phyloP scores from a whole-genome alignment of 73 alveolate species.

The Paramecium sexaurelia region DNA sequence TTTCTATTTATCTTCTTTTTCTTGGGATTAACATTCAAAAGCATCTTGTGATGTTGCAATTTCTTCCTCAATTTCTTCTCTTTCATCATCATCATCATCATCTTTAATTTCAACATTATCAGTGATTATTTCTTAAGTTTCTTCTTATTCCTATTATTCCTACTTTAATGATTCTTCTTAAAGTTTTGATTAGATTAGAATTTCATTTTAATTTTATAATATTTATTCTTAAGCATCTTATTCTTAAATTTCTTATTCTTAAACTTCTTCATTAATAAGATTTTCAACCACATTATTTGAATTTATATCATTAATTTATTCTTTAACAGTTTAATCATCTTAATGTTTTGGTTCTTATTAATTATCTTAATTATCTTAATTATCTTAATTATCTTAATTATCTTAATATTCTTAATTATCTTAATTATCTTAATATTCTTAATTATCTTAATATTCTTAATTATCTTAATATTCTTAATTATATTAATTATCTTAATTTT shows the following conservation, averaged over 20 bases:
- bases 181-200: neutral
- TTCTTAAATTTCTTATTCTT: neutral
- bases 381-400: no score
- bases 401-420: no score
- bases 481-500: no score
- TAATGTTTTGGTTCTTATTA: neutral
- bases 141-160: neutral
- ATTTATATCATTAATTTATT: neutral
- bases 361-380: no score
- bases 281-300: neutral
- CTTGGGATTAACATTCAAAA: neutral
- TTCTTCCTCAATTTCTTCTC: neutral
- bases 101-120: neutral
- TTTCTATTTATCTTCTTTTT: neutral
- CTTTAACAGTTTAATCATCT: neutral
- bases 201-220: neutral
- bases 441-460: no score
- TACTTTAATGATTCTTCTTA: neutral
- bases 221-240: no score
- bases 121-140: neutral
- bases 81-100: neutral
- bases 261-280: neutral
- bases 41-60: neutral
- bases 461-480: no score
- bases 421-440: no score